Evolutionary conservation across 2,329 filamentous ascomycete genomes (phyloP).

Genomic region (Aschersonia sp.): DNA sequence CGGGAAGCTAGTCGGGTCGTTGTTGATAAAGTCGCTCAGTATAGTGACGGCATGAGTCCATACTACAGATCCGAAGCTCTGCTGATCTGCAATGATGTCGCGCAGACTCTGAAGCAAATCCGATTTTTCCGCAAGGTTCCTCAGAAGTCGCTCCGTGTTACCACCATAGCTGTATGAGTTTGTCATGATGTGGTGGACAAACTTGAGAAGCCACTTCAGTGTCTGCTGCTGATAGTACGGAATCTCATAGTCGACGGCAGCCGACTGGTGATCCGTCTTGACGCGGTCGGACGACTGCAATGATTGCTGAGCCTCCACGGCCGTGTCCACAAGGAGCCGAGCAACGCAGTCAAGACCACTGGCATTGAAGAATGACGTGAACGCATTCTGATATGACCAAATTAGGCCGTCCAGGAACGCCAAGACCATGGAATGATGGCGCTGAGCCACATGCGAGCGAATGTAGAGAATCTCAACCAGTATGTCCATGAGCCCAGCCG

Average conservation of each 20-base stretch:
- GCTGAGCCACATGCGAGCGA: conserved; percentile 67
- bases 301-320: conserved; percentile 52
- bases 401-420: conserved; percentile 82
- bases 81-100: conserved; percentile 66
- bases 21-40: conserved; percentile 92
- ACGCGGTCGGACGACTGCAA: conserved; percentile 61
- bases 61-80: conserved; percentile 75
- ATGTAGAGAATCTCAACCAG: conserved; percentile 79
- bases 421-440: conserved; percentile 71
- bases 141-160: conserved; percentile 77
- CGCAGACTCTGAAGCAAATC: conserved; percentile 68
- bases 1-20: conserved; percentile 93
- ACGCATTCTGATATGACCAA: conserved; percentile 71
- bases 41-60: conserved; percentile 94
- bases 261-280: conserved; percentile 53
- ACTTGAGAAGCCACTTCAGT: conserved; percentile 86
- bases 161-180: conserved; percentile 55
- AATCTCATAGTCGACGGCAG: conserved; percentile 82
- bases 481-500: conserved; percentile 79
- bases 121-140: conserved; percentile 89
- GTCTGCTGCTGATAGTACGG: conserved; percentile 90
- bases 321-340: conserved; percentile 70
- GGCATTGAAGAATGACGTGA: conserved; percentile 67
- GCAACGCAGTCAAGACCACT: conserved; percentile 83
- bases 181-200: conserved; percentile 89